Evolutionary conservation across 83 land plant species (phyloP).

Genomic region (Picea abies): DNA sequence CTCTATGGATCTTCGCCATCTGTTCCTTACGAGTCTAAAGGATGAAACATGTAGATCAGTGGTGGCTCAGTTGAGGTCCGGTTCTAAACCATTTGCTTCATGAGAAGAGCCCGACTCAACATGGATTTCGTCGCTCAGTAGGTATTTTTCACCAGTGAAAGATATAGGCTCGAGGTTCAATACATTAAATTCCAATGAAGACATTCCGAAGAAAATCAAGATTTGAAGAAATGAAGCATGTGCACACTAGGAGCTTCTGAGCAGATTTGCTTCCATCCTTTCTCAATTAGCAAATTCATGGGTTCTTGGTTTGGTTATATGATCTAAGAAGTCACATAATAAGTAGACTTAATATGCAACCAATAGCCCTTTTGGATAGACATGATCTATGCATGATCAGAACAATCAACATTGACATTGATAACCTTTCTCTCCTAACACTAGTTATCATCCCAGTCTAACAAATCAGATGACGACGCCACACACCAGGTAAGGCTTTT

Average conservation of each 20-base stretch:
- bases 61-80: no score
- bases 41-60: no score
- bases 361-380: conserved; percentile 89
- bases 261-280: conserved; percentile 77
- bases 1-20: no score
- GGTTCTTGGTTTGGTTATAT: conserved; percentile 39
- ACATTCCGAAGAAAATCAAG: conserved; percentile 63
- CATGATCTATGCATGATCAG: conserved; percentile 46
- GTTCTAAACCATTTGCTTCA: conserved; percentile 25
- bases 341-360: conserved; percentile 74
- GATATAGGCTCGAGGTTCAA: conserved; percentile 46
- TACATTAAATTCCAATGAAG: conserved; percentile 58
- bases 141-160: conserved; percentile 82
- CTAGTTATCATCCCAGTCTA: conserved; percentile 70
- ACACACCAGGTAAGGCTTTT: conserved; percentile 86
- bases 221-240: conserved; percentile 68
- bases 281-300: conserved; percentile 38
- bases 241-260: conserved; percentile 75
- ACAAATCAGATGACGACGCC: conserved; percentile 34
- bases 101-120: conserved; percentile 34
- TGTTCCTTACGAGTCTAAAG: no score
- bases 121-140: conserved; percentile 74
- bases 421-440: conserved; percentile 61
- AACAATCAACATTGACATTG: conserved; percentile 56
- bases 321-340: conserved; percentile 60